Percentiles rank a stretch among this genome's conserved stretches.
Evolutionary conservation across 495 filamentous ascomycete species (phyloP).

Genomic region (Pseudevernia furfuracea): DNA sequence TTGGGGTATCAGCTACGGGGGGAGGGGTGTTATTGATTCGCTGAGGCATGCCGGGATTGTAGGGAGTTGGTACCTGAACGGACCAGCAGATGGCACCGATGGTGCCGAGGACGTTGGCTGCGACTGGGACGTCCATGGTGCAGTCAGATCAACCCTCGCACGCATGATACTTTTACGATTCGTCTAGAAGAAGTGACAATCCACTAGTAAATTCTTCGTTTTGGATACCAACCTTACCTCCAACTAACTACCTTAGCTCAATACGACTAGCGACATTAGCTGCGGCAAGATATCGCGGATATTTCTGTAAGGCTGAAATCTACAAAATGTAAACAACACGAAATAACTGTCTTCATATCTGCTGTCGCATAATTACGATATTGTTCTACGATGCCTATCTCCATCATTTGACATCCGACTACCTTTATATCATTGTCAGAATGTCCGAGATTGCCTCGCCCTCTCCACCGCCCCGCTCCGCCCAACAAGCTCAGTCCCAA

Average conservation of each 20-base stretch:
- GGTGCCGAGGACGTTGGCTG: constrained; percentile 19
- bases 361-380: not conserved
- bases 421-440: too few species aligned
- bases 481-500: constrained; percentile 9
- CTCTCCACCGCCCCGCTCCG: constrained; percentile 9
- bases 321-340: constrained; percentile 18
- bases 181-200: not conserved
- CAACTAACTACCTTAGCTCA: too few species aligned
- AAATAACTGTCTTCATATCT: not conserved
- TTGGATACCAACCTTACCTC: too few species aligned
- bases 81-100: constrained; percentile 43
- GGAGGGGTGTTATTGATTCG: not conserved
- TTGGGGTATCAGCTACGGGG: constrained; percentile 48
- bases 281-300: constrained; percentile 12
- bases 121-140: constrained; percentile 14
- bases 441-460: constrained; percentile 7
- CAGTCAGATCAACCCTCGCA: not conserved
- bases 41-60: not conserved
- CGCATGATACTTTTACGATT: not conserved
- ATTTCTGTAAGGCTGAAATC: constrained; percentile 2
- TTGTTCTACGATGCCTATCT: not conserved
- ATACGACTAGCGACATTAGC: not conserved
- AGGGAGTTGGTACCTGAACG: constrained; percentile 31
- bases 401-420: not conserved
- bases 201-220: too few species aligned